Evolutionary conservation across 2,329 filamentous ascomycete species (phyloP), one percentile per base, ranked within the genome.

Genomic region (Emericellopsis cladophorae): DNA sequence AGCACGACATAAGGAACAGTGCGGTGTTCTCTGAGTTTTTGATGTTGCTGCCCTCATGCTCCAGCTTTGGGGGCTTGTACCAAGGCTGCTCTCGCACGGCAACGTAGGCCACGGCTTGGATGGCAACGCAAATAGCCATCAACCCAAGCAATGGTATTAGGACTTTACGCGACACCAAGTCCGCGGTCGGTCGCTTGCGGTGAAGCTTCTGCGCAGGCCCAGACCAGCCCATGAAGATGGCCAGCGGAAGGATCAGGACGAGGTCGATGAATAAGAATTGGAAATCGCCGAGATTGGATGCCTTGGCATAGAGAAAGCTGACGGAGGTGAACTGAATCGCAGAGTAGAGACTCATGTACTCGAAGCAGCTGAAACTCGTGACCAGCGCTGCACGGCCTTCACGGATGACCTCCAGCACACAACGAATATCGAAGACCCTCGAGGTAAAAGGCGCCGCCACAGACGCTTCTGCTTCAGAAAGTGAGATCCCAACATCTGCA

Each of bases 281-380:
- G 56, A 98, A 96, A 59, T 98, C 92, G 39, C 92, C 93, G 6
- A 98, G 68, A 56, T 98, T 98, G 8, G 86, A 94, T 10, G 84
- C 93, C 7, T 81, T 88, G 7, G 88, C 85, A 60, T 98, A 98
- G 14, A 98, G 72, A 57, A 98, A 95, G 70, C 84, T 94, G 54
- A 98, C 93, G 1, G 86, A 87, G 7, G 87, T 94, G 66, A 98
- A 98, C 60, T 98, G 92, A 49, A 98, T 98, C n/a, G 92, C 90
- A 3, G 89, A 96, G 67, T 98, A 98, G 48, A 98, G 65, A 52
- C 85, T 93, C 93, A 98, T 98, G 64, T 94, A 98, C 67, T 96
- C 98, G 74, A 98, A 98, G 66, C 92, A 98, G 65, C 86, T 93
- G 66, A 98, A 98, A 61, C 88, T 95, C 11, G 92, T 98, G n/a